phyloP scores from a whole-genome alignment of 371 early-diverging fungal genomes.

The Zancudomyces culisetae region DNA sequence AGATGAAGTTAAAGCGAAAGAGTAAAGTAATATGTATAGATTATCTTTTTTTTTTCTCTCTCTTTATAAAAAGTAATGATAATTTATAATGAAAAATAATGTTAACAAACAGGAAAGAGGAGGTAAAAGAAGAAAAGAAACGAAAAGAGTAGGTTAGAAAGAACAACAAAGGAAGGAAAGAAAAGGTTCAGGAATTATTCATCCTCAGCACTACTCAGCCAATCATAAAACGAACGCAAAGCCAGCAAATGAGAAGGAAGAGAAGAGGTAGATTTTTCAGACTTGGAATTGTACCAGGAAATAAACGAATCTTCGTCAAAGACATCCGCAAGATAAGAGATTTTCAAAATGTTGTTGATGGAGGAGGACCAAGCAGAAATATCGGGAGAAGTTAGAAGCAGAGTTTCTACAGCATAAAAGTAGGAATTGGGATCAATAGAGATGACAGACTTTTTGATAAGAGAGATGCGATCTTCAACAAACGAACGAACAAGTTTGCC shows the following conservation, averaged over 20 bases:
- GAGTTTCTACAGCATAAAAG: not conserved
- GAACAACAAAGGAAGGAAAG: not conserved
- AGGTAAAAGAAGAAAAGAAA: not conserved
- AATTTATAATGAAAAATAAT: not conserved
- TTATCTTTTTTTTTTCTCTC: too few relatives aligned
- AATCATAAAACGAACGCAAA: not conserved
- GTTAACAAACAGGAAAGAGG: not conserved
- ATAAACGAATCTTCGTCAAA: conserved; percentile 2
- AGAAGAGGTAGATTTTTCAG: not conserved
- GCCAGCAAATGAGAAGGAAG: not conserved
- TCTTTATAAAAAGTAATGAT: too few relatives aligned
- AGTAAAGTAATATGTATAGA: too few relatives aligned
- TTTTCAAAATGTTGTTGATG: not conserved
- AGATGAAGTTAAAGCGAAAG: not conserved
- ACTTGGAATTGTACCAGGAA: not conserved
- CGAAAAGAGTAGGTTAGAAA: not conserved
- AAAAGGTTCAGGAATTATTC: not conserved
- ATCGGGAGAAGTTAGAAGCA: not conserved
- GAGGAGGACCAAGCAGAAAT: not conserved
- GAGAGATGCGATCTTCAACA: not conserved
- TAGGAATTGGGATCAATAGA: not conserved
- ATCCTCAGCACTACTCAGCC: not conserved
- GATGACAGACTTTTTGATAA: not conserved
- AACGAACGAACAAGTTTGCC: conserved; percentile 2
- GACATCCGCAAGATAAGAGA: not conserved